Conservation (phyloP, 73 alveolate genomes). For the Stentor roeselii region DNA sequence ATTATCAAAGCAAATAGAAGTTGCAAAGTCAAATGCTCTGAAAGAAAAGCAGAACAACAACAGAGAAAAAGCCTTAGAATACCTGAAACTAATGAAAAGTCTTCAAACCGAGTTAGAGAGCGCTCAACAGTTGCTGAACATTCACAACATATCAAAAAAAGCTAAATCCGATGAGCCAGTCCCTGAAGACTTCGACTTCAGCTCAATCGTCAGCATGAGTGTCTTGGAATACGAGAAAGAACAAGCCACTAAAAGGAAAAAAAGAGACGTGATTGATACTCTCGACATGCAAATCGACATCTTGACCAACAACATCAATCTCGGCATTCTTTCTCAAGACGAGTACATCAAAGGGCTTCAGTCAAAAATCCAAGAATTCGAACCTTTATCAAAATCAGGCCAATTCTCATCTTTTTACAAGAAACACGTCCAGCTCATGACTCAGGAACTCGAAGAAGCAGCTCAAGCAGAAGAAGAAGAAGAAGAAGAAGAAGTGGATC, state of each 20-base stretch:
- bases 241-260: background rate
- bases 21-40: background rate
- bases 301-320: background rate
- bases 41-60: background rate
- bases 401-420: background rate
- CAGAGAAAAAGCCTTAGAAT: slow-evolving; percentile 1
- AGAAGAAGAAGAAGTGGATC: slow-evolving; percentile 15
- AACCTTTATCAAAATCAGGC: background rate
- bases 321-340: background rate
- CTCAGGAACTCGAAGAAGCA: slow-evolving; percentile 11
- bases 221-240: slow-evolving; percentile 19
- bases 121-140: background rate
- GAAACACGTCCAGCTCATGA: background rate
- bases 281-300: slow-evolving; percentile 1
- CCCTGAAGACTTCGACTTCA: background rate
- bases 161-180: background rate
- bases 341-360: background rate
- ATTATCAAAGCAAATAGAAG: background rate
- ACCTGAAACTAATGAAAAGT: background rate
- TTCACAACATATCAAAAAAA: background rate
- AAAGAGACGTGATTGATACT: background rate
- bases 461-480: slow-evolving; percentile 15
- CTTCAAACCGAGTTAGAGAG: background rate
- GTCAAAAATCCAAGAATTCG: background rate
- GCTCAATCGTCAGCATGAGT: background rate